phyloP scores from a whole-genome alignment of 2,329 filamentous ascomycete species.

The Reticulascus tulasneorum region DNA sequence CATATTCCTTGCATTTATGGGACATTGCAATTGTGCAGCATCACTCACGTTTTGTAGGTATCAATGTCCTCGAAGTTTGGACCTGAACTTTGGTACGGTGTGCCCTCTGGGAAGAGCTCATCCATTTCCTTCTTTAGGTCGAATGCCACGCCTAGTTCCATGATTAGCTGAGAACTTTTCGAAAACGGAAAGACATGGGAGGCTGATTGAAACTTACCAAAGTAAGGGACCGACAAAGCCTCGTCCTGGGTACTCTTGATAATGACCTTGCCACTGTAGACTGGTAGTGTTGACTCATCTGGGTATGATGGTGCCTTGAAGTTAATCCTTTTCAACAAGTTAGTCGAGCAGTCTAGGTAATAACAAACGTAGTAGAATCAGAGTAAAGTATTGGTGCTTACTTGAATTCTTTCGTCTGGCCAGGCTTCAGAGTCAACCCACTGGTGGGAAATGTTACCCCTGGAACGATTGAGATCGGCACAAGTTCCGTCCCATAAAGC shows the following conservation, averaged over 20 bases:
- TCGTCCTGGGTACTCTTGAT: slow-evolving; percentile 34
- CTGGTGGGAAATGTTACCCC: slow-evolving; percentile 1
- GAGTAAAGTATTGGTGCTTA: too few species aligned
- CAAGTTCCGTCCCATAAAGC: too few species aligned
- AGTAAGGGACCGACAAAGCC: slow-evolving; percentile 34
- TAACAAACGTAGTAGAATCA: too few species aligned
- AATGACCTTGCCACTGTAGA: slow-evolving; percentile 38
- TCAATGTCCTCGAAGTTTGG: too few species aligned
- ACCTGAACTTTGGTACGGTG: too few species aligned
- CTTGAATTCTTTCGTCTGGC: slow-evolving; percentile 9
- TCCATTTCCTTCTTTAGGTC: too few species aligned
- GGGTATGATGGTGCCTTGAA: neutral
- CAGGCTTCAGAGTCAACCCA: slow-evolving; percentile 20
- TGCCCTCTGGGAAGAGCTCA: too few species aligned
- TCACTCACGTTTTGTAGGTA: too few species aligned
- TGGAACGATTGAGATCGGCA: slow-evolving; percentile 3
- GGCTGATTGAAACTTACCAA: slow-evolving; percentile 20
- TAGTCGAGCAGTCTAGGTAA: neutral
- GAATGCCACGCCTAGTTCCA: too few species aligned
- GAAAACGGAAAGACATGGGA: neutral
- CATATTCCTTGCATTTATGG: too few species aligned
- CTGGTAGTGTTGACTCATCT: slow-evolving; percentile 23
- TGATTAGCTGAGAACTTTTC: neutral
- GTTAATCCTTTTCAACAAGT: neutral
- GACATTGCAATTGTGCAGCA: too few species aligned